Percentiles rank a stretch among this genome's conserved stretches.
These are phyloP conservation scores for Tolypocladium album DNA, from an alignment of 2,329 filamentous ascomycete genomes.

Conservation along the genomic window DNA sequence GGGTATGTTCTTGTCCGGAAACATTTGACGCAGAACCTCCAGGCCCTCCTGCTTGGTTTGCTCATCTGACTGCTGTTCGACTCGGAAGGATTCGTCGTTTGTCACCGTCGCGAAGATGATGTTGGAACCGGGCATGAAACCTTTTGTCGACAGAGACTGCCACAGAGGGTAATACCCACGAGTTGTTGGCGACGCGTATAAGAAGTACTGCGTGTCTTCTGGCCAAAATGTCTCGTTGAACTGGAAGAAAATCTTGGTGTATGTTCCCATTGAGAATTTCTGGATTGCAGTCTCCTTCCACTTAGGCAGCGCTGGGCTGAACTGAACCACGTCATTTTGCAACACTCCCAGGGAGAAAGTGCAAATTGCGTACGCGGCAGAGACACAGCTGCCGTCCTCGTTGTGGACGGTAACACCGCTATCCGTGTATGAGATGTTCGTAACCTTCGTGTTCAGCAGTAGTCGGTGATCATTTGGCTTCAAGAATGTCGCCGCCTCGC, in stretches of 20 bases:
- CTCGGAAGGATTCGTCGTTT: constrained; percentile 40
- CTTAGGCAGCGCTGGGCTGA: constrained; percentile 45
- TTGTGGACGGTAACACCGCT: constrained; percentile 42
- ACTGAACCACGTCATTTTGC: constrained; percentile 48
- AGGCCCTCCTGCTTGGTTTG: constrained; percentile 46
- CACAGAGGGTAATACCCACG: constrained; percentile 44
- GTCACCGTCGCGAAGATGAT: constrained; percentile 58
- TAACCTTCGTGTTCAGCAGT: constrained; percentile 46
- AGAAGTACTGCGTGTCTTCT: constrained; percentile 28
- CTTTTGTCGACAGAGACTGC: constrained; percentile 48
- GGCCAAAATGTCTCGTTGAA: constrained; percentile 59
- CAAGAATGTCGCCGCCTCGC: constrained; percentile 48
- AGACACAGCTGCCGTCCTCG: constrained; percentile 43
- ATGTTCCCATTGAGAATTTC: constrained; percentile 58
- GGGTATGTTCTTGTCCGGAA: constrained; percentile 42
- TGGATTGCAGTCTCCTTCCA: constrained; percentile 57
- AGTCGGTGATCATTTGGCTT: constrained; percentile 42
- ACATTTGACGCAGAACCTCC: constrained; percentile 49
- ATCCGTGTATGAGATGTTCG: constrained; percentile 39
- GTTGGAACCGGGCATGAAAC: constrained; percentile 49
- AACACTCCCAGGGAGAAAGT: constrained; percentile 61
- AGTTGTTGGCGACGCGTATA: constrained; percentile 30
- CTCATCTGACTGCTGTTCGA: constrained; percentile 48
- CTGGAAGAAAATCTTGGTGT: constrained; percentile 64
- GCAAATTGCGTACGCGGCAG: constrained; percentile 51